Percentiles rank a stretch among this genome's conserved stretches.
phyloP scores from a whole-genome alignment of 805 yeast species.

The Yamadazyma sp. region DNA sequence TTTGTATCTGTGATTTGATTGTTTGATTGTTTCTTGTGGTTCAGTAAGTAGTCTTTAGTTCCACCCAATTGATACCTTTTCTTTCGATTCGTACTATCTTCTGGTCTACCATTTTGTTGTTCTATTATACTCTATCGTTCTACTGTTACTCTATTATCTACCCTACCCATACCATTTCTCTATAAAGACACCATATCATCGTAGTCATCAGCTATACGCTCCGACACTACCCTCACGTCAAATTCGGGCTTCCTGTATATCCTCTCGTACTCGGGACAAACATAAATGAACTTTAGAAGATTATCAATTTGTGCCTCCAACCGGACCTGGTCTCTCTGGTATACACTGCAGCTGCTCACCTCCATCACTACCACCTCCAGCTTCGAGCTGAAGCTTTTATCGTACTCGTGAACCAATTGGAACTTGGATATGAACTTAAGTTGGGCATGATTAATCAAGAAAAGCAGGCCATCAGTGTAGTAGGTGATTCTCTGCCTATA shows the following conservation, averaged over 20 bases:
- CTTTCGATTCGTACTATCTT: too few species aligned
- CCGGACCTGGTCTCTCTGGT: constrained; percentile 30
- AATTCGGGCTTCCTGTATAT: not conserved
- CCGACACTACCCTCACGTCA: too few species aligned
- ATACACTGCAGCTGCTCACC: constrained; percentile 29
- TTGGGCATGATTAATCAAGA: constrained; percentile 28
- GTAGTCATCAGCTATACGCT: constrained; percentile 1
- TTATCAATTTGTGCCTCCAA: constrained; percentile 22
- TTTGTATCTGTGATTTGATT: too few species aligned
- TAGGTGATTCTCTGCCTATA: constrained; percentile 36
- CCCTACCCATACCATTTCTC: not conserved
- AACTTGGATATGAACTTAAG: constrained; percentile 22
- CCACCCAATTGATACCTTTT: too few species aligned
- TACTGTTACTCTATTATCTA: too few species aligned
- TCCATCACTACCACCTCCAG: constrained; percentile 22
- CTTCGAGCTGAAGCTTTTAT: constrained; percentile 6
- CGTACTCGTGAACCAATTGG: constrained; percentile 15
- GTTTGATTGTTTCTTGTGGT: too few species aligned
- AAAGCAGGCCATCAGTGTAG: constrained; percentile 25
- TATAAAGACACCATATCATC: constrained; percentile 10
- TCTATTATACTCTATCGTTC: too few species aligned
- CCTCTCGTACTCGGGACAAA: constrained; percentile 16
- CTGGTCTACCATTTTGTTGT: too few species aligned
- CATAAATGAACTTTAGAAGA: constrained; percentile 24
- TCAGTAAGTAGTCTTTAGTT: too few species aligned